phyloP scores from a whole-genome alignment of 163 green algal species.

The Chlorella variabilis region DNA sequence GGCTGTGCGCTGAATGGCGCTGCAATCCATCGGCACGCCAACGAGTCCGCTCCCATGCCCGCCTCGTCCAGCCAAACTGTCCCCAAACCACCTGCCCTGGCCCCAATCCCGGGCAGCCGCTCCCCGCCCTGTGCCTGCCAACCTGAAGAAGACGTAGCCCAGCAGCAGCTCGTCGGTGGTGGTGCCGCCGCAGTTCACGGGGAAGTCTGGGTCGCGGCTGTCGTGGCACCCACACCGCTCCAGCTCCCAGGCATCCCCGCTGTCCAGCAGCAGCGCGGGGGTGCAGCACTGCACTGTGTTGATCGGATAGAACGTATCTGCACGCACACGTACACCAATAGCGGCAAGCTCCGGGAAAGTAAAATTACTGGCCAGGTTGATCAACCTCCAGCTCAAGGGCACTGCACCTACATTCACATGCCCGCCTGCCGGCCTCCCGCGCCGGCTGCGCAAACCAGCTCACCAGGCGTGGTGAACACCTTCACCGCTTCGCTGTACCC shows the following conservation, averaged over 20 bases:
- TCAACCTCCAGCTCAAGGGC: too few relatives aligned
- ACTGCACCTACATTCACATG: too few relatives aligned
- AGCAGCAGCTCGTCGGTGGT: conserved; percentile 60
- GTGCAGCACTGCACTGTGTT: conserved; percentile 76
- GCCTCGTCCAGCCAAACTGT: neutral
- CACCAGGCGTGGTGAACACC: conserved; percentile 40
- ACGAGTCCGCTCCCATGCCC: too few relatives aligned
- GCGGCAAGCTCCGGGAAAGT: too few relatives aligned
- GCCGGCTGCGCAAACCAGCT: too few relatives aligned
- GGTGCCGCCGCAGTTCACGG: conserved; percentile 63
- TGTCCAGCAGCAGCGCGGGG: conserved; percentile 62
- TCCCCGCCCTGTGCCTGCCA: neutral
- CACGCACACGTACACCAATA: too few relatives aligned
- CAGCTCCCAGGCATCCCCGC: conserved; percentile 65
- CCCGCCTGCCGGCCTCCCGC: too few relatives aligned
- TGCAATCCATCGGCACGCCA: too few relatives aligned
- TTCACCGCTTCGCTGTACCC: conserved; percentile 63
- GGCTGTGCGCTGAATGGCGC: too few relatives aligned
- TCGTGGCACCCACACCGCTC: conserved; percentile 73
- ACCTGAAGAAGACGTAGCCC: conserved; percentile 63
- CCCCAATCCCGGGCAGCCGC: too few relatives aligned
- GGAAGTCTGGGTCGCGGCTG: conserved; percentile 12
- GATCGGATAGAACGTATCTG: conserved; percentile 67
- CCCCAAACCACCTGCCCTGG: neutral
- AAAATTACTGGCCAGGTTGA: neutral